Conservation (phyloP, 2,329 filamentous ascomycete genomes). For the Emergomyces orientalis region DNA sequence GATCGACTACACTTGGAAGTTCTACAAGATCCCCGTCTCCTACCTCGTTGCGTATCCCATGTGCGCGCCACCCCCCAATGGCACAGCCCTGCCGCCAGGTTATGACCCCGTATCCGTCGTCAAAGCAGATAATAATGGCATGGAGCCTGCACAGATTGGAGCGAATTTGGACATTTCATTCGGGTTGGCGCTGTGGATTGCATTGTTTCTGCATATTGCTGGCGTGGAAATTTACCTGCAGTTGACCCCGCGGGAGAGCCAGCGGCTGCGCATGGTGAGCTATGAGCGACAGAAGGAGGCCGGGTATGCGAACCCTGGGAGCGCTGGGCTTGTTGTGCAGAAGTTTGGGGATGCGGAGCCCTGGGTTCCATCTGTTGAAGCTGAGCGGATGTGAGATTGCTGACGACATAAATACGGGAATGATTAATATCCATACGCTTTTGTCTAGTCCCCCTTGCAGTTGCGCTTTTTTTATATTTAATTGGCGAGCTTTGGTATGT, state of each 20-base stretch:
- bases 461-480: background rate
- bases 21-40: slow-evolving; percentile 26
- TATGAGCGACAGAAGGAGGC: slow-evolving; percentile 49
- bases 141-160: slow-evolving; percentile 26
- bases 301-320: slow-evolving; percentile 43
- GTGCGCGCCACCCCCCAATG: slow-evolving; percentile 2
- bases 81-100: background rate
- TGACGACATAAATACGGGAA: background rate
- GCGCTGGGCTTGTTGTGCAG: slow-evolving; percentile 39
- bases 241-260: slow-evolving; percentile 46
- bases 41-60: slow-evolving; percentile 21
- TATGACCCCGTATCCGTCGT: slow-evolving; percentile 9
- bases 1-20: slow-evolving; percentile 36
- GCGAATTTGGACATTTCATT: slow-evolving; percentile 43
- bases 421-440: background rate
- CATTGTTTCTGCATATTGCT: slow-evolving; percentile 43
- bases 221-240: slow-evolving; percentile 43
- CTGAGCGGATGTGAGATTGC: background rate
- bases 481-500: background rate
- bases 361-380: slow-evolving; percentile 8
- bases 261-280: slow-evolving; percentile 47
- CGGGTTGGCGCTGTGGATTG: slow-evolving; percentile 46
- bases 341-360: slow-evolving; percentile 30
- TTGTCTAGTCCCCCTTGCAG: no score
- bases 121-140: slow-evolving; percentile 12